A percentile compares a stretch with the other conserved stretches of the same genome.
Evolutionary conservation across 2,329 filamentous ascomycete species (phyloP).

Genomic region (Epichloe coenophiala): DNA sequence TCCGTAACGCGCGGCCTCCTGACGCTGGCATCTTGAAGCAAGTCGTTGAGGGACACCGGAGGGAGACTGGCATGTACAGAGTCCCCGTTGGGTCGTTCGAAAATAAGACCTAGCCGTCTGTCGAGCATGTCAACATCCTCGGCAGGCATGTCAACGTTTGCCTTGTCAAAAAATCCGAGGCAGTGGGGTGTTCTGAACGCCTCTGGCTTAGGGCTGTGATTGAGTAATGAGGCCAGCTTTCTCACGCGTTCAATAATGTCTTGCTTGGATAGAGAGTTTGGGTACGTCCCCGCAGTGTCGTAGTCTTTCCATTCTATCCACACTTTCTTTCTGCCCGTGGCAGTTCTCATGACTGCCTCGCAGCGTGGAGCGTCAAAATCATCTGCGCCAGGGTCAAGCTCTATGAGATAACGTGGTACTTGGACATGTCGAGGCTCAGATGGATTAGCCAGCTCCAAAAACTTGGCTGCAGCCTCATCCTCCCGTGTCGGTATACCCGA

Average conservation of each 20-base stretch:
- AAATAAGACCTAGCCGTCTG: conserved; percentile 37
- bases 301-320: conserved; percentile 41
- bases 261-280: conserved; percentile 25
- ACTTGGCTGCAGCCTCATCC: conserved; percentile 24
- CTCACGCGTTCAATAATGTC: conserved; percentile 30
- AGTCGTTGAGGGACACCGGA: conserved; percentile 33
- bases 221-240: conserved; percentile 34
- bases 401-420: conserved; percentile 21
- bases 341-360: conserved; percentile 24
- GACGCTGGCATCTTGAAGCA: conserved; percentile 23
- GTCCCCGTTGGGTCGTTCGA: conserved; percentile 31
- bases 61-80: conserved; percentile 22
- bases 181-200: conserved; percentile 37
- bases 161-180: conserved; percentile 36
- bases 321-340: conserved; percentile 23
- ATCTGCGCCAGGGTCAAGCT: conserved; percentile 19
- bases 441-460: conserved; percentile 25
- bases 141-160: conserved; percentile 16
- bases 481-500: conserved; percentile 15
- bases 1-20: conserved; percentile 36
- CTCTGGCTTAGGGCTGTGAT: conserved; percentile 32
- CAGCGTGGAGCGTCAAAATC: conserved; percentile 23
- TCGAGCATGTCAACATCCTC: conserved; percentile 29
- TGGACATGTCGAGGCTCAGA: conserved; percentile 19
- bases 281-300: conserved; percentile 20